Base-by-base conservation (phyloP, 306 rosid genomes). In the Ziziphus jujuba region DNA sequence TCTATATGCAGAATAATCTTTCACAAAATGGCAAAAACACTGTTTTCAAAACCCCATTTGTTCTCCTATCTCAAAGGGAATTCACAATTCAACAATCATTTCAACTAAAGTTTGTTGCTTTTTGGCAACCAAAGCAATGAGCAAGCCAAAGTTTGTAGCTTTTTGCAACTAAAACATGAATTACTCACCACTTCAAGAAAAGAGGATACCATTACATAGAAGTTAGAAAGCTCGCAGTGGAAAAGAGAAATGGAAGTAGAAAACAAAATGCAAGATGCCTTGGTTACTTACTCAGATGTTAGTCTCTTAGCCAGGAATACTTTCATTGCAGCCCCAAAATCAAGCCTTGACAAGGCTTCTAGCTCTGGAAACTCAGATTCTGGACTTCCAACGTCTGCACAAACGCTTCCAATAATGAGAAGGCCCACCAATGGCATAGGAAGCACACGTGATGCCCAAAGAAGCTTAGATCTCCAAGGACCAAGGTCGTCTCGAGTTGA, bases 351-450 rank as follows among this genome's bases (percentile, higher is more conserved):
- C 84, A 93, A 69, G 57, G 99, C 99, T 80, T 93, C 96, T 22
- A 93, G 69, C 76, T 93, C 99, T 48, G 96, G 96, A 77, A 81
- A 93, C 60, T 88, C 86, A 24, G 96, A 86, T 61, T 85, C 76
- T 77, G 72, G 85, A 72, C 69, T 90, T 63, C 82, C 95, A 0
- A 54, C 75, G 59, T 93, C 95, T 23, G 91, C 86, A 79, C 97
- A 90, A 47, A 93, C 80, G 43, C 90, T 59, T 51, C 85, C 93
- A 50, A 93, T 93, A 56, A 93, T 80, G 55, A 93, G 77, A 56
- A 90, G 91, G 68, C 98, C 98, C 47, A 93, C 86, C 12, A 93
- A 95, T 16, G 98, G 98, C 98, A 93, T 93, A 22, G 97, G 98
- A 77, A 93, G 97, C 57, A 88, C 90, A 40, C 92, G 93, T 13